Conservation (phyloP, 306 rosid genomes). For the Macrotyloma uniflorum region DNA sequence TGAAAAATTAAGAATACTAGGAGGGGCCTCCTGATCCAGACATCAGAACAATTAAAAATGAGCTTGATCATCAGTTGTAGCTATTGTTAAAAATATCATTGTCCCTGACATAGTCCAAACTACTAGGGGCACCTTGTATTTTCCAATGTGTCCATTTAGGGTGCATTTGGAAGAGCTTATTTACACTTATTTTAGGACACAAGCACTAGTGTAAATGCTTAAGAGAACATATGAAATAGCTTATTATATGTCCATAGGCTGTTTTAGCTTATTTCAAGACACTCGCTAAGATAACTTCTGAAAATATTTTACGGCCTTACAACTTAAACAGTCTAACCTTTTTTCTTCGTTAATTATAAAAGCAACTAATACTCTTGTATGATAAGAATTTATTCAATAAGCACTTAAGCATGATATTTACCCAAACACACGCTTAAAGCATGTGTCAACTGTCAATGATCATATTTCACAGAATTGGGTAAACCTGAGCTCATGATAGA, state of each 20-base stretch:
- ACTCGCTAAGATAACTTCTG: background rate
- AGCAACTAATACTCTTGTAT: background rate
- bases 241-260: background rate
- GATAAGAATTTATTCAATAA: background rate
- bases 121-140: conserved; percentile 9
- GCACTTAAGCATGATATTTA: background rate
- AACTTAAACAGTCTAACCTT: background rate
- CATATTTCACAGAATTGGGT: conserved; percentile 11
- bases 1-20: conserved; percentile 1
- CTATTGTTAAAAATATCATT: background rate
- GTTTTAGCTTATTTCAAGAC: background rate
- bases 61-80: background rate
- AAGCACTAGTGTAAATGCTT: background rate
- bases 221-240: background rate
- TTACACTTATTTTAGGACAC: background rate
- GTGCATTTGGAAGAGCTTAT: background rate
- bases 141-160: background rate
- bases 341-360: background rate
- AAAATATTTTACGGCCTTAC: background rate
- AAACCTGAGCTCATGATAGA: background rate
- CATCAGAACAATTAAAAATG: conserved; percentile 1
- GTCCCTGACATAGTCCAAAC: conserved; percentile 24
- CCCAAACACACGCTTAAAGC: background rate
- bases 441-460: background rate
- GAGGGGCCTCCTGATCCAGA: conserved; percentile 4